These are phyloP conservation scores for Paecilomyces sp. DNA, from an alignment of 2,329 filamentous ascomycete species.

Conservation along the genomic window DNA sequence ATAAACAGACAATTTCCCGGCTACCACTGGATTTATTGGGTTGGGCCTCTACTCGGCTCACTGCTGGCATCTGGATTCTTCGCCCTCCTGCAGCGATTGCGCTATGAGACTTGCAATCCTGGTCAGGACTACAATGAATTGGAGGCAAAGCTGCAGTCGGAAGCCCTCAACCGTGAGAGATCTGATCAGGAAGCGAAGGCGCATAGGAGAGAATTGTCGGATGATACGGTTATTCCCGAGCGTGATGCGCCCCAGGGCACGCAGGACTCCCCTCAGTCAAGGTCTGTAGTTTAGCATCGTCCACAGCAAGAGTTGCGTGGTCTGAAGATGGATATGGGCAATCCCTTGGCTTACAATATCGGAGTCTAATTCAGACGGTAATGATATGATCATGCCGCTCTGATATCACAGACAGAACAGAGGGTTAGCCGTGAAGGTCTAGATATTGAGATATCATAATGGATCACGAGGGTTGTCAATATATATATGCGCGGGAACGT, in stretches of 20 bases:
- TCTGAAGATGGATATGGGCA: no score
- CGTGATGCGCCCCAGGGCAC: not conserved
- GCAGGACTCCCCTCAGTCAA: not conserved
- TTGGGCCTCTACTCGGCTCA: slow-evolving; percentile 40
- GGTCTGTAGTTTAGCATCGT: not conserved
- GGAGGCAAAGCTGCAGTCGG: slow-evolving; percentile 1
- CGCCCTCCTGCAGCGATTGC: slow-evolving; percentile 38
- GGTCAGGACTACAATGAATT: slow-evolving; percentile 50
- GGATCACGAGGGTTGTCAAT: no score
- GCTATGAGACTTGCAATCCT: slow-evolving; percentile 39
- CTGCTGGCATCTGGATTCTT: slow-evolving; percentile 45
- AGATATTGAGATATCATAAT: no score
- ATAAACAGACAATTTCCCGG: slow-evolving; percentile 38
- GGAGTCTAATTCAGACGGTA: no score
- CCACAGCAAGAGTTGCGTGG: no score
- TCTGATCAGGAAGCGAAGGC: not conserved
- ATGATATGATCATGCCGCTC: no score
- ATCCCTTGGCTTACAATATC: no score
- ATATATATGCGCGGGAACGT: no score
- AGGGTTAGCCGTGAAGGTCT: no score
- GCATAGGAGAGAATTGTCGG: not conserved
- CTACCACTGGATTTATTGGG: slow-evolving; percentile 47
- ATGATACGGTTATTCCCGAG: not conserved
- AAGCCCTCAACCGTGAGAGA: not conserved
- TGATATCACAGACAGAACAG: no score